phyloP scores from a whole-genome alignment of 345 rosid genomes.

The Trapa incisa region DNA sequence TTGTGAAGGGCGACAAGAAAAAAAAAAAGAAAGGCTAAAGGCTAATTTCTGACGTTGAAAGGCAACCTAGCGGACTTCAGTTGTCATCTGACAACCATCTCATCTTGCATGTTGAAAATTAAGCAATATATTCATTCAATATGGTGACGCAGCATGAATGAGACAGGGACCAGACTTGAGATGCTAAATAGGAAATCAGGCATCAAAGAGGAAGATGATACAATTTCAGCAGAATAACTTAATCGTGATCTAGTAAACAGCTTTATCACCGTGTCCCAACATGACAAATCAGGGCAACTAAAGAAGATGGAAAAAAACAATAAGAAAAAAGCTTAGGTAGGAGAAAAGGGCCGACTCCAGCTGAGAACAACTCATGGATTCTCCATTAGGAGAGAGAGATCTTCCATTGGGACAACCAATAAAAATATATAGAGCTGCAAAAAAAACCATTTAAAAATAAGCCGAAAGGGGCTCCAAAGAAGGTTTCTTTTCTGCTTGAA shows the following conservation, averaged over 20 bases:
- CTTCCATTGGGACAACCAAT: neutral
- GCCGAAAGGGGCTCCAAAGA: neutral
- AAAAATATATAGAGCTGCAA: too few species aligned
- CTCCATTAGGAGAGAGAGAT: neutral
- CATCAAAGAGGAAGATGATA: neutral
- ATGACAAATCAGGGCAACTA: neutral
- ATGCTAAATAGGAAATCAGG: neutral
- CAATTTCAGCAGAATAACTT: too few species aligned
- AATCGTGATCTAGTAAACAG: too few species aligned
- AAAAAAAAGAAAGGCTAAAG: neutral
- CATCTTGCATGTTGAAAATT: neutral
- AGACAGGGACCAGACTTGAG: neutral
- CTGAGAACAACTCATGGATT: neutral
- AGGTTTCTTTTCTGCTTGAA: conserved; percentile 9
- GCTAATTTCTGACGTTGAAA: neutral
- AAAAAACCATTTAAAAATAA: too few species aligned
- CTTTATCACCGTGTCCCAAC: too few species aligned
- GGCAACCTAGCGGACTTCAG: neutral
- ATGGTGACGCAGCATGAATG: neutral
- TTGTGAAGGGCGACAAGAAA: neutral
- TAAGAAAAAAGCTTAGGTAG: neutral
- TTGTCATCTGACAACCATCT: neutral
- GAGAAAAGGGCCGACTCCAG: neutral
- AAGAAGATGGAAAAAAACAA: neutral
- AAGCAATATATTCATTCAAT: neutral